These are phyloP conservation scores for Handroanthus guayacan DNA, from an alignment of 257 asterid species.

Conservation along the genomic window DNA sequence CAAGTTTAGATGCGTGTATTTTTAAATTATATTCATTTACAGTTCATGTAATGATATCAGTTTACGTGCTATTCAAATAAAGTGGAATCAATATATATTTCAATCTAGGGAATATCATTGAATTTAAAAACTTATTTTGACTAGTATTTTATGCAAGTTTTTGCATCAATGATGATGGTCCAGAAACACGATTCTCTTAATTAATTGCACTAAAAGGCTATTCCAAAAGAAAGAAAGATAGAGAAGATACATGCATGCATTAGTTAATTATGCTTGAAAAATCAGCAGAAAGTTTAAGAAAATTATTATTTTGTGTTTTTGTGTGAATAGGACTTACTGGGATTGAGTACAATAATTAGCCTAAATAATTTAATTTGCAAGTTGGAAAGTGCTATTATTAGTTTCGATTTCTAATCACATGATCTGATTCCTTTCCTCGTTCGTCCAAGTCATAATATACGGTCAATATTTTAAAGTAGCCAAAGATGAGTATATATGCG, in stretches of 20 bases:
- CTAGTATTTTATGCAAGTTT: too few relatives aligned
- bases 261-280: not conserved
- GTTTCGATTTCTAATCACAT: conserved; percentile 14
- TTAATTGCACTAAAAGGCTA: not conserved
- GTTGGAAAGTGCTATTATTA: conserved; percentile 27
- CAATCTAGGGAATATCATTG: too few relatives aligned
- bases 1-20: too few relatives aligned
- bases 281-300: not conserved
- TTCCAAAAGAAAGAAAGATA: not conserved
- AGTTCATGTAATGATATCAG: too few relatives aligned
- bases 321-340: not conserved
- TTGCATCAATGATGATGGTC: not conserved
- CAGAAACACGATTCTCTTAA: not conserved
- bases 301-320: not conserved
- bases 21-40: too few relatives aligned
- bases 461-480: not conserved
- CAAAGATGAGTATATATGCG: not conserved
- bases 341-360: not conserved
- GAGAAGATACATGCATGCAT: not conserved
- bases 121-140: too few relatives aligned
- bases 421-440: not conserved
- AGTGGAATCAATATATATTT: too few relatives aligned
- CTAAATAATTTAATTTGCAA: too few relatives aligned
- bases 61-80: too few relatives aligned
- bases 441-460: conserved; percentile 7